phyloP scores from a whole-genome alignment of 352 stramenopile genomes.

The Globisporangium ultimum region DNA sequence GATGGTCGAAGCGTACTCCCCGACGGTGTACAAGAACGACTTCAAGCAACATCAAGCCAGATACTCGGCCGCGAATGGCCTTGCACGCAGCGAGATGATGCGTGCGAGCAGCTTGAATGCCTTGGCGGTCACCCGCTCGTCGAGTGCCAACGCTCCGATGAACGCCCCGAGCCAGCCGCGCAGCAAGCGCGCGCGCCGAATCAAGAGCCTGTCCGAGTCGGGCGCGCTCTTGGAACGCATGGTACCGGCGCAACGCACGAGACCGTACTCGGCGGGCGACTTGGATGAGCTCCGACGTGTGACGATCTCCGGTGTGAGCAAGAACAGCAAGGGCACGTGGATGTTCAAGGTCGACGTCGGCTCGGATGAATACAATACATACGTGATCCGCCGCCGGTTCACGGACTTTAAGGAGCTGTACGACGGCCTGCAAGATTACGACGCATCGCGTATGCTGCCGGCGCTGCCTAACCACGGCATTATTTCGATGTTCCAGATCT shows the following conservation, averaged over 20 bases:
- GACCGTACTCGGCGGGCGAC: constrained; percentile 54
- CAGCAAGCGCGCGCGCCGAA: constrained; percentile 23
- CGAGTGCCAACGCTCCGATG: constrained; percentile 9
- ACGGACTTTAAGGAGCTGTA: constrained; percentile 72
- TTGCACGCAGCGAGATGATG: not conserved
- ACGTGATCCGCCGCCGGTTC: constrained; percentile 70
- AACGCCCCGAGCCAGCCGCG: constrained; percentile 12
- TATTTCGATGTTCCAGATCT: constrained; percentile 64
- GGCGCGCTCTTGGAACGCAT: constrained; percentile 45
- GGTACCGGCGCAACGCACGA: constrained; percentile 21
- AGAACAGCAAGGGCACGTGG: constrained; percentile 67
- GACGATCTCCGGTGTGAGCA: constrained; percentile 60
- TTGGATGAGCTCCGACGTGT: constrained; percentile 44
- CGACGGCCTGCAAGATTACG: constrained; percentile 43
- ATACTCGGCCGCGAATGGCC: not conserved
- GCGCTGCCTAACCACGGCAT: constrained; percentile 61
- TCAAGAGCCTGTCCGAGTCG: constrained; percentile 70
- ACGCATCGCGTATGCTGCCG: constrained; percentile 20
- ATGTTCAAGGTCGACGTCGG: constrained; percentile 76
- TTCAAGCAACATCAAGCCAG: not conserved
- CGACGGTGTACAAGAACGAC: constrained; percentile 6
- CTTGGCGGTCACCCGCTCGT: constrained; percentile 8
- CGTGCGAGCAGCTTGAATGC: constrained; percentile 10
- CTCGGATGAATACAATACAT: constrained; percentile 48
- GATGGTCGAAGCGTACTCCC: constrained; percentile 18